A percentile compares a stretch with the other conserved stretches of the same genome.
These are phyloP conservation scores for Calonectria pseudoturangicola DNA, from an alignment of 2,329 filamentous ascomycete species.

Conservation along the genomic window DNA sequence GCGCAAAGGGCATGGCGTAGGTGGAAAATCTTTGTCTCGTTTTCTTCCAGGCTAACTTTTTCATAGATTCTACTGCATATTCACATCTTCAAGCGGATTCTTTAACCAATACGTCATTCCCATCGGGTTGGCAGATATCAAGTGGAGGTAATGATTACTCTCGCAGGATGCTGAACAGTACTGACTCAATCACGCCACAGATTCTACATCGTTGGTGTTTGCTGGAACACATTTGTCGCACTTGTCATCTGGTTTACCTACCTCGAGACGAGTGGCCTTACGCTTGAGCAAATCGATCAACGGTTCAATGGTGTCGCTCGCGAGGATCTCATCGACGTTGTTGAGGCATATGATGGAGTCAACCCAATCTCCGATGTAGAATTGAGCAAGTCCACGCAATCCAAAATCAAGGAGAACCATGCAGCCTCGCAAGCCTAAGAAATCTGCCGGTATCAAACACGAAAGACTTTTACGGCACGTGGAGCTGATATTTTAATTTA, in stretches of 20 bases:
- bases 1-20: slow-evolving; percentile 40
- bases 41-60: background rate
- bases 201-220: slow-evolving; percentile 39
- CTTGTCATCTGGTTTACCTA: slow-evolving; percentile 39
- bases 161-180: background rate
- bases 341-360: slow-evolving; percentile 29
- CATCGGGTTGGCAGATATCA: slow-evolving; percentile 32
- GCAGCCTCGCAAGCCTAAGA: background rate
- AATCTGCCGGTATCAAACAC: background rate
- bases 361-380: slow-evolving; percentile 37
- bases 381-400: background rate
- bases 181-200: background rate
- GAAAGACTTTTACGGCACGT: background rate
- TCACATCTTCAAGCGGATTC: slow-evolving; percentile 36
- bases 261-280: slow-evolving; percentile 39
- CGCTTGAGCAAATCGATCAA: slow-evolving; percentile 41
- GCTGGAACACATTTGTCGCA: slow-evolving; percentile 36
- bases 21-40: background rate
- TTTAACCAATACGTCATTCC: slow-evolving; percentile 43
- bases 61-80: slow-evolving; percentile 34
- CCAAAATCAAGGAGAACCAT: background rate
- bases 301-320: slow-evolving; percentile 41
- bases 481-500: too few species aligned
- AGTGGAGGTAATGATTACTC: slow-evolving; percentile 30
- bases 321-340: slow-evolving; percentile 31